phyloP scores from a whole-genome alignment of 768 basidiomycete genomes.

The Termitomyces sp. region DNA sequence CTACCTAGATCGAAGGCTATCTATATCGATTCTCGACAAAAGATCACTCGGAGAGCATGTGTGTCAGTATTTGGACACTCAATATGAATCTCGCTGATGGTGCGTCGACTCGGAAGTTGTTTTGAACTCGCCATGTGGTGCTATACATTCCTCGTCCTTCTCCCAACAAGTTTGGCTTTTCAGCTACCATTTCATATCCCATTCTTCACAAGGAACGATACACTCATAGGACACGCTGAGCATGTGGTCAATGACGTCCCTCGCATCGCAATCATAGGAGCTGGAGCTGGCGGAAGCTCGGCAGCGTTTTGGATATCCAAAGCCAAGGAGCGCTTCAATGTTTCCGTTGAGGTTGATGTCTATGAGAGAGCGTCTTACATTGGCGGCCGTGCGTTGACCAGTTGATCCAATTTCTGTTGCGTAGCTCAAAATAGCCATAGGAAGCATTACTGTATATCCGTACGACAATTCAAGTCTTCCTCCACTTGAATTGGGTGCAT shows the following conservation, averaged over 20 bases:
- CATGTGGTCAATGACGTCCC: constrained; percentile 28
- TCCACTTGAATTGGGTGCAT: constrained; percentile 80
- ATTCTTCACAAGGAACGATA: constrained; percentile 41
- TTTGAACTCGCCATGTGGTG: constrained; percentile 18
- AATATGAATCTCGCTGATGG: constrained; percentile 14
- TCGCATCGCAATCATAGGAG: constrained; percentile 83
- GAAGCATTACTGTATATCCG: constrained; percentile 76
- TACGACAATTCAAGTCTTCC: constrained; percentile 56
- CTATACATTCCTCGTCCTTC: constrained; percentile 23
- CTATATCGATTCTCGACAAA: no score
- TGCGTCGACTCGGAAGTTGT: constrained; percentile 13
- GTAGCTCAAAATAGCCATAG: constrained; percentile 32
- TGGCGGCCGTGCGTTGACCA: constrained; percentile 71
- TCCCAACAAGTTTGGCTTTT: constrained; percentile 33
- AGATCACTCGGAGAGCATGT: no score
- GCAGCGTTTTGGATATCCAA: constrained; percentile 84
- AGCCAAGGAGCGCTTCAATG: constrained; percentile 64
- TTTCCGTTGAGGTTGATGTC: constrained; percentile 77
- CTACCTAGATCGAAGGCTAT: no score
- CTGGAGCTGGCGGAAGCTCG: constrained; percentile 83
- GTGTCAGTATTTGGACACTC: background rate
- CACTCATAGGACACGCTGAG: constrained; percentile 14
- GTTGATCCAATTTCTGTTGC: background rate
- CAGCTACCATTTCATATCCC: constrained; percentile 56
- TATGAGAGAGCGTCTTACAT: constrained; percentile 76